Percentiles rank a stretch among this genome's conserved stretches.
These are phyloP conservation scores for Alternaria alternata DNA, from an alignment of 2,329 filamentous ascomycete species.

Conservation along the genomic window DNA sequence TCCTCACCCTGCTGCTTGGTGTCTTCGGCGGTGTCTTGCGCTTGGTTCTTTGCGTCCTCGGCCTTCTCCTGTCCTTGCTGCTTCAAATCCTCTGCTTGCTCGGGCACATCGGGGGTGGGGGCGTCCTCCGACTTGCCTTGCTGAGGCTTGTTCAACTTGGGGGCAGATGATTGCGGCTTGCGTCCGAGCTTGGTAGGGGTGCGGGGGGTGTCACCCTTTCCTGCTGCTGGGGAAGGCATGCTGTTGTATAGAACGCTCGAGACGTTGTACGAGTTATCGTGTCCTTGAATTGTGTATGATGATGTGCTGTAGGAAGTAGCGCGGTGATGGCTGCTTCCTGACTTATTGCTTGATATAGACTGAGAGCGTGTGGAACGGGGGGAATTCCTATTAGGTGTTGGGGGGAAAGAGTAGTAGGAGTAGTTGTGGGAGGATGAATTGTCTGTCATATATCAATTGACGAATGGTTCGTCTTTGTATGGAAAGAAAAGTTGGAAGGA, in stretches of 20 bases:
- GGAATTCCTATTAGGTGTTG: conserved; percentile 56
- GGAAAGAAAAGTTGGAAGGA: conserved; percentile 6
- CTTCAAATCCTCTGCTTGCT: conserved; percentile 49
- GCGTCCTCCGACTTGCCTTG: conserved; percentile 44
- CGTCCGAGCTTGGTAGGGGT: conserved; percentile 61
- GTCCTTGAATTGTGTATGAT: conserved; percentile 32
- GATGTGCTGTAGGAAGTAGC: conserved; percentile 17
- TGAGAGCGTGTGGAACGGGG: conserved; percentile 48
- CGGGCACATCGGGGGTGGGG: conserved; percentile 47
- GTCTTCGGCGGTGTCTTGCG: conserved; percentile 47
- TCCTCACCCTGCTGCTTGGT: conserved; percentile 41
- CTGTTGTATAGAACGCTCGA: conserved; percentile 45
- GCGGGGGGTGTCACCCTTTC: conserved; percentile 58
- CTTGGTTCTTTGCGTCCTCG: conserved; percentile 53
- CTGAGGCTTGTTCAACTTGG: conserved; percentile 54
- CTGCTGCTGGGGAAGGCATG: conserved; percentile 62
- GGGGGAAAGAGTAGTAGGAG: conserved; percentile 62
- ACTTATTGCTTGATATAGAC: conserved; percentile 51
- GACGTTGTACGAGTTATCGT: conserved; percentile 43
- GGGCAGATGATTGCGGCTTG: conserved; percentile 52
- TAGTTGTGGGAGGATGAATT: conserved; percentile 58
- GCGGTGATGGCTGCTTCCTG: conserved; percentile 33
- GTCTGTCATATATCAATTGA: conserved; percentile 58
- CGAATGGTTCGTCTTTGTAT: conserved; percentile 47
- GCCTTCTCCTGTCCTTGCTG: conserved; percentile 47